A percentile compares a stretch with the other conserved stretches of the same genome.
These are phyloP conservation scores for Jackrogersella multiformis DNA, from an alignment of 495 filamentous ascomycete genomes.

Conservation along the genomic window DNA sequence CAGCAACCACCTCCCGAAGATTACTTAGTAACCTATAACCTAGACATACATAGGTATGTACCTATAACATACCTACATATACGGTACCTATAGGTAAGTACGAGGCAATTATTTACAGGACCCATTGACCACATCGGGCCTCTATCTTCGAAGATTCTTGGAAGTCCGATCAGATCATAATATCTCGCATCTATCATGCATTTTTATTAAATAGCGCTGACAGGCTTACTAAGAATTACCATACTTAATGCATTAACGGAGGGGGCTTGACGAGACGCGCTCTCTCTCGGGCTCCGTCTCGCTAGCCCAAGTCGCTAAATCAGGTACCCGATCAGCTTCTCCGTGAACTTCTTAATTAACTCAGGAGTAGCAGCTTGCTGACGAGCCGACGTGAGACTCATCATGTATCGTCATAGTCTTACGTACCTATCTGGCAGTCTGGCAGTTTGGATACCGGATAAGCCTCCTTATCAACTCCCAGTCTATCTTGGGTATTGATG, in stretches of 20 bases:
- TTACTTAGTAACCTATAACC: no score
- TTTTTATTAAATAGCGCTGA: slow-evolving; percentile 1
- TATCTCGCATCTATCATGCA: neutral
- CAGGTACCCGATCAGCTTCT: slow-evolving; percentile 1
- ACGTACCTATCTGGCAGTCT: neutral
- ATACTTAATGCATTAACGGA: neutral
- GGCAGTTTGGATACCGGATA: no score
- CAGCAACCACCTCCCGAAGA: neutral
- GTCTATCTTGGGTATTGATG: no score
- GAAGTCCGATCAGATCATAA: neutral
- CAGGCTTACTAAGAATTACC: neutral
- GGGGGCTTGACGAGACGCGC: neutral
- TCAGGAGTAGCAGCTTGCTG: neutral
- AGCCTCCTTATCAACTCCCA: no score
- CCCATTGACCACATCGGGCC: neutral
- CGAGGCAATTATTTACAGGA: neutral
- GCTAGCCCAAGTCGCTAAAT: neutral
- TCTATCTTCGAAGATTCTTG: neutral
- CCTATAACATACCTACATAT: no score
- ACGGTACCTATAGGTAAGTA: no score
- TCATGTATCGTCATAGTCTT: neutral
- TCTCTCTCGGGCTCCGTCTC: neutral
- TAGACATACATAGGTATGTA: no score
- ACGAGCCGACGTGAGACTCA: neutral
- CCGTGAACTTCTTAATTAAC: neutral